Evolutionary conservation across 306 rosid species (phyloP).

Genomic region (Gastrolobium bilobum): DNA sequence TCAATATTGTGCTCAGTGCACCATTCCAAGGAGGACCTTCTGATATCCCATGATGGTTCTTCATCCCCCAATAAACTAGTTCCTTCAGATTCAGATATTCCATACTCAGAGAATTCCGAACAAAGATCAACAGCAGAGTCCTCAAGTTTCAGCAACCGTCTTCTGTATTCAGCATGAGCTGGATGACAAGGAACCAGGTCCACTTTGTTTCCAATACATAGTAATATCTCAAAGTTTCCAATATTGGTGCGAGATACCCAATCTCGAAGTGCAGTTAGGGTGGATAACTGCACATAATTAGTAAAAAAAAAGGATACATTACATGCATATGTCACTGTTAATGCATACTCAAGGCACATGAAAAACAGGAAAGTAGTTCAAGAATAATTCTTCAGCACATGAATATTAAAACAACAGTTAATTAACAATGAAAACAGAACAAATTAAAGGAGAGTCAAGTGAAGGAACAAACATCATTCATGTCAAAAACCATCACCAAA

Average conservation of each 20-base stretch:
- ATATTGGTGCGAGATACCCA: conserved; percentile 79
- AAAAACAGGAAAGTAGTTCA: conserved; percentile 29
- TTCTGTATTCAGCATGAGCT: conserved; percentile 81
- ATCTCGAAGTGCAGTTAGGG: conserved; percentile 68
- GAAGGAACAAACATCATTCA: conserved; percentile 73
- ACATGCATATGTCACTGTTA: conserved; percentile 7
- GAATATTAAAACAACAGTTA: conserved; percentile 14
- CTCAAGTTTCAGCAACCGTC: conserved; percentile 63
- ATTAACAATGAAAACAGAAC: conserved; percentile 13
- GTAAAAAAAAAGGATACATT: conserved; percentile 11
- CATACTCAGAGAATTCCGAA: conserved; percentile 64
- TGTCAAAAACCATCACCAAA: conserved; percentile 86
- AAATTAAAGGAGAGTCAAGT: background rate
- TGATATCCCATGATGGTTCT: conserved; percentile 61
- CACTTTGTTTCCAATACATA: conserved; percentile 93
- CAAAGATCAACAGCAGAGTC: conserved; percentile 55
- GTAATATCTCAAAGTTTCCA: conserved; percentile 72
- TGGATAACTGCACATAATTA: conserved; percentile 66
- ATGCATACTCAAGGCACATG: background rate
- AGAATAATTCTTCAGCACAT: background rate
- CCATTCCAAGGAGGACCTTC: conserved; percentile 80
- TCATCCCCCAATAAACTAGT: conserved; percentile 78
- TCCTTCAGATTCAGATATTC: conserved; percentile 87
- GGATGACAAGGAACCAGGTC: conserved; percentile 85
- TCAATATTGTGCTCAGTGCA: conserved; percentile 81